Evolutionary conservation across 2,329 filamentous ascomycete genomes (phyloP), one percentile per base, ranked within the genome.

Genomic region (Xylariomycetidae sp.): DNA sequence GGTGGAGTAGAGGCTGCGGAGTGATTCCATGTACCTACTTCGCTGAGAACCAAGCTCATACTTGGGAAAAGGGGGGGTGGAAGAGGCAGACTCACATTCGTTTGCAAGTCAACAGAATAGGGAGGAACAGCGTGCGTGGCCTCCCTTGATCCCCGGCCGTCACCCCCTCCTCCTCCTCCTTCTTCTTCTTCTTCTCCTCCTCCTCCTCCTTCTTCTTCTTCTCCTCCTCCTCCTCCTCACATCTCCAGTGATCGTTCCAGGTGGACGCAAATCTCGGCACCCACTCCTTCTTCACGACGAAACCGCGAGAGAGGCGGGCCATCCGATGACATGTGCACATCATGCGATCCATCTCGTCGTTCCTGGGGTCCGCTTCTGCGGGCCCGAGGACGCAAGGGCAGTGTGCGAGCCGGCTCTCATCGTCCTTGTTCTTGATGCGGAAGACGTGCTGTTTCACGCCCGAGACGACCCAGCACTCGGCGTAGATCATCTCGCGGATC

Each of bases 221-320:
- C n/a, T n/a, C n/a, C n/a, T n/a, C n/a, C n/a, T n/a, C n/a, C 15
- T 35, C 40, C 29, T 50, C 45, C 23, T 49, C 42, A 32, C 49
- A 48, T n/a, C 19, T 30, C 49, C 46, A 49, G 27, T 50, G 46
- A 25, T 51, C 40, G 12, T 47, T 27, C 46, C 42, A 45, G 3
- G 46, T 25, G 2, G 46, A 50, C 3, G 39, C 38, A 28, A 48
- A 43, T 16, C 44, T 40, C 26, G 30, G 19, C 2, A 42, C 40
- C 43, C 42, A 50, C 18, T 30, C 33, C 2, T 41, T 34, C 15
- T 45, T 36, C 4, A 43, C 31, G 2, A 36, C 27, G 3, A 45
- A 19, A 4, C 38, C 36, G 4, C 39, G 33, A 9, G 41, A 39
- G 27, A 41, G 8, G 30, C 33, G 11, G n/a, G n/a, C n/a, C n/a